Conservation (phyloP, 2,329 filamentous ascomycete genomes). For the Teratosphaeria pseudoeucalypti region DNA sequence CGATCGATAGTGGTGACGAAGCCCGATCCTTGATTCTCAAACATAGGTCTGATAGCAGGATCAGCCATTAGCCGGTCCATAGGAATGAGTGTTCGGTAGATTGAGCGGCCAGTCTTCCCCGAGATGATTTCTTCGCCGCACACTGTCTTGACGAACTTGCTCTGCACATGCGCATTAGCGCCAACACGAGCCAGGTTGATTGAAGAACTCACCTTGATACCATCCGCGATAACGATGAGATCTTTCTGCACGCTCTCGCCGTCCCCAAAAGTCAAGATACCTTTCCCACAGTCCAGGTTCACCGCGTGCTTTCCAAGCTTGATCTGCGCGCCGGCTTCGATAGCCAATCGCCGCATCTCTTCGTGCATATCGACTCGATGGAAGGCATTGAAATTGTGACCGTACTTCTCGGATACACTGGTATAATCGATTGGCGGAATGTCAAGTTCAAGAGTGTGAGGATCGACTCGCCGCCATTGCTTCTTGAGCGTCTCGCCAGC, state of each 20-base stretch:
- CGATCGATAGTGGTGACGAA: conserved; percentile 1
- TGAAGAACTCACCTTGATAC: conserved; percentile 4
- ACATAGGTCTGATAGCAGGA: conserved; percentile 3
- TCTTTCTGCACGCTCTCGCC: conserved; percentile 7
- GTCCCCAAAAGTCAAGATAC: conserved; percentile 6
- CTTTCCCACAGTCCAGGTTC: conserved; percentile 4
- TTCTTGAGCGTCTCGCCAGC: conserved; percentile 9
- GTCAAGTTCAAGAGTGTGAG: background rate
- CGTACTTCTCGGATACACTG: conserved; percentile 3
- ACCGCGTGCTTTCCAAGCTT: conserved; percentile 7
- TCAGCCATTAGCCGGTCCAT: conserved; percentile 4
- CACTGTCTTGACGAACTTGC: conserved; percentile 2
- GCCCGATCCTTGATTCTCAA: conserved; percentile 5
- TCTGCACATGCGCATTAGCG: background rate
- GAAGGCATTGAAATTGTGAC: conserved; percentile 9
- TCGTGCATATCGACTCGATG: conserved; percentile 15
- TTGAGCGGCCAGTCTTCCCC: conserved; percentile 5
- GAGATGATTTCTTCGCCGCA: conserved; percentile 1
- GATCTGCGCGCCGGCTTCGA: conserved; percentile 5
- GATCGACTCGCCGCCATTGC: conserved; percentile 3
- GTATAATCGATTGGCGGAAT: conserved; percentile 3
- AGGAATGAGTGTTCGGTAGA: conserved; percentile 8
- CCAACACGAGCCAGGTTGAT: background rate
- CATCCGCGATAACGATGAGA: conserved; percentile 15
- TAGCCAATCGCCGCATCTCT: conserved; percentile 6